Evolutionary conservation across 2,329 filamentous ascomycete species (phyloP), one percentile per base, ranked within the genome.

Genomic region (Xylaria sp.): DNA sequence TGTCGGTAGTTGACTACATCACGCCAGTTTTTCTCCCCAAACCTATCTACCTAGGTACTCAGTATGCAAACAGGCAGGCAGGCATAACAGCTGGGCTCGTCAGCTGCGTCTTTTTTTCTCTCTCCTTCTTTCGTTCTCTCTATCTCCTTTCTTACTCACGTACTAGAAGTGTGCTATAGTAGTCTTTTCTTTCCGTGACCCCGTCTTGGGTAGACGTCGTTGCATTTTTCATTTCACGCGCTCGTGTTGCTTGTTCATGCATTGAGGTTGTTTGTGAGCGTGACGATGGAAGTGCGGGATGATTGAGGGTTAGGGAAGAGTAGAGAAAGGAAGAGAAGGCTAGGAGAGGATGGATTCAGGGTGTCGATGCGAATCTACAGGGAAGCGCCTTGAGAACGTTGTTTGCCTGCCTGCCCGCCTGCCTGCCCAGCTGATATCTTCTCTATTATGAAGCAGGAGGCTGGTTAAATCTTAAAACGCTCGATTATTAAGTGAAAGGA

Each of bases 221-320:
- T 50, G 13, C 51, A 56, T 58, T 32, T 32, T 34, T 7, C 34
- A 37, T 37, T 28, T 52, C 12, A 13, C 25, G 57, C 46, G 48
- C 46, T 61, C 39, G 56, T 44, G 50, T 37, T 37, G 34, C 50
- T 59, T 46, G n/a, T 68, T 63, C 60, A 32, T 68, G 66, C 66
- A 56, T 68, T 25, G 25, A 13, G 34, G 20, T 28, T 10, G 34
- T 52, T 56, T 12, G 52, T 44, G 25, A 5, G 52, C 28, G 52
- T 55, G 52, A 48, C 55, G 37, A 39, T n/a, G 37, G 15, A 46
- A 25, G 20, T 39, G 39, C 25, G 12, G 25, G 13, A 50, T 20
- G 34, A 37, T 13, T 7, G 28, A 34, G 8, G 34, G 51, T 5
- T 46, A 58, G 58, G 34, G 13, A 20, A 46, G 52, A 2, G 46